Evolutionary conservation across 2,329 filamentous ascomycete species (phyloP), one percentile per base, ranked within the genome.

Genomic region (Aspergillus tubingensis): DNA sequence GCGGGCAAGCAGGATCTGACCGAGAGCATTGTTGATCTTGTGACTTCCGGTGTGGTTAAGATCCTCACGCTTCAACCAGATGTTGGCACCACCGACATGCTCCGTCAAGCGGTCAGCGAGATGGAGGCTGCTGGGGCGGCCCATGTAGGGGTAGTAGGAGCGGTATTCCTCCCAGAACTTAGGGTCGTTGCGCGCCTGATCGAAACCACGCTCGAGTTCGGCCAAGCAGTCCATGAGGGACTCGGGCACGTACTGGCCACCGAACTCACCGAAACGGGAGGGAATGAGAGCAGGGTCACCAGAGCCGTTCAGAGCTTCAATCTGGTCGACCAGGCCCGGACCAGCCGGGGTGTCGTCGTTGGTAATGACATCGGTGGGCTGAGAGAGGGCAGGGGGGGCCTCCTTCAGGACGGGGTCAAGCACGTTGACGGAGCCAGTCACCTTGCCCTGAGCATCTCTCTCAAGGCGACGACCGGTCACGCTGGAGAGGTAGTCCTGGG

Each of bases 11-110:
- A 99, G 85, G 52, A 97, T 88, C 77, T 99, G 95, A 2, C 95
- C 95, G 8, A 99, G 82, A 0, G 95, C 95, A 72, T 99, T 99
- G 83, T 99, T 99, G 83, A 99, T 98, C 85, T 99, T 99, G 84
- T 99, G 95, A 64, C 91, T 96, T 67, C 95, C 95, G 8, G 95
- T 98, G 76, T 99, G 95, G 79, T 98, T 98, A 59, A 98, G 82
- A 75, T 99, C 95, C 80, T 99, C 95, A 70, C 95, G 88, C 85
- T 99, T 99, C 68, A 99, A 81, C 89, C 94, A 99, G 81, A 99
- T 96, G 73, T 92, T 96, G 52, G 95, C 94, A 62, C 95, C 95
- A 23, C 92, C 92, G 51, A 91, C 92, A 71, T 94, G 82, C 73
- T 96, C 89, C 0, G 94, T 98, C 66, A 99, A 81, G 56, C 93